Evolutionary conservation across 2,329 filamentous ascomycete species (phyloP), one percentile per base, ranked within the genome.

Genomic region (Helotiales sp.): DNA sequence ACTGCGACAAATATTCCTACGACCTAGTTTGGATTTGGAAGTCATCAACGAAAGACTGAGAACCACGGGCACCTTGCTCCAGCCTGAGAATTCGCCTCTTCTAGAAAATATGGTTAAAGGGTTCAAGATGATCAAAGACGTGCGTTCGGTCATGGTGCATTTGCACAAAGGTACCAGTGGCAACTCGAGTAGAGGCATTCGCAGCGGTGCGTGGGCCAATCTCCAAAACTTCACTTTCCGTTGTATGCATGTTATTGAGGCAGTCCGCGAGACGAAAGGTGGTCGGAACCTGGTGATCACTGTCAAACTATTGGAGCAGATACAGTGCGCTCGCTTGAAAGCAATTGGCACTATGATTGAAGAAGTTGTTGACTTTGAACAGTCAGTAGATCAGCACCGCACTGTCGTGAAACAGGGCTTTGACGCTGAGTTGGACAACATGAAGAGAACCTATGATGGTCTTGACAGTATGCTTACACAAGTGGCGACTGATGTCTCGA

Each of bases 1-100:
- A 50, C 83, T 99, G 5, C 89, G 92, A n/a, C 90, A 92, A 73
- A 86, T 91, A 61, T 96, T 99, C 71, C 81, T 97, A 7, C 88
- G 91, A 0, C 96, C 96, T 24, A 92, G 89, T 32, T 82, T 89
- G 28, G 86, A 96, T 67, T 76, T 92, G 0, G 78, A 83, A 0
- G 74, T 89, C 5, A 96, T 99, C 70, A 81, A 83, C 2, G 86
- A 91, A 75, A 88, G 95, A 28, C 89, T 97, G 64, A 82, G 85
- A 24, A 88, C 91, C 0, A 89, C 97, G 61, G 80, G 83, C 4
- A 81, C 88, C 0, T 85, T 98, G 30, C 78, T 92, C 1, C 84
- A 84, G 5, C 85, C 89, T 0, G 89, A 92, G 3, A 97, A 97
- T 75, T 77, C 82, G 3, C 81, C 85, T 2, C 75, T 80, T 0